Conservation (phyloP, 169 alveolate species). For the Plasmodium gaboni region DNA sequence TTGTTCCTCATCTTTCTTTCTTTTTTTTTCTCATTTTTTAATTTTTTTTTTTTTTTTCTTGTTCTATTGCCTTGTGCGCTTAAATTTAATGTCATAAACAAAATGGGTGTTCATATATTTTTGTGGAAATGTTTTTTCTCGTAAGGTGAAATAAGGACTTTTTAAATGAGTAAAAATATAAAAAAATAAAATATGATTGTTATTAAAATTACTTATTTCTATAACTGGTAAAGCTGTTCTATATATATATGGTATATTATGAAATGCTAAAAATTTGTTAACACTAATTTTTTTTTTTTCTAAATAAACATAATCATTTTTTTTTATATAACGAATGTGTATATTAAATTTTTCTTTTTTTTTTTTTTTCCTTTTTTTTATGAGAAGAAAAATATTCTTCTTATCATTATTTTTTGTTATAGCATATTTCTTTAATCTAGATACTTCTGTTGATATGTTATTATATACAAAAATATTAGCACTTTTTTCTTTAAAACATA, state of each 20-base stretch:
- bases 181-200: constrained; percentile 38
- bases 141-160: constrained; percentile 21
- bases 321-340: constrained; percentile 59
- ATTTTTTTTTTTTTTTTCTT: no score
- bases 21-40: no score
- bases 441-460: constrained; percentile 26
- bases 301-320: constrained; percentile 19
- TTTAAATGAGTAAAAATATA: constrained; percentile 35
- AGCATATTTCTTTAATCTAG: constrained; percentile 17
- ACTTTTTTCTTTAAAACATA: constrained; percentile 8
- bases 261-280: constrained; percentile 33
- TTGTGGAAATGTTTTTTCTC: not conserved
- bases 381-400: constrained; percentile 22
- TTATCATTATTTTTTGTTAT: not conserved
- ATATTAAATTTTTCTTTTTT: constrained; percentile 60
- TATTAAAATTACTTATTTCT: constrained; percentile 33
- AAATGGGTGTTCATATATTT: constrained; percentile 5
- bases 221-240: constrained; percentile 41
- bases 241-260: constrained; percentile 44
- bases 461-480: constrained; percentile 26
- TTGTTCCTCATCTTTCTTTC: no score
- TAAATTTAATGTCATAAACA: constrained; percentile 24
- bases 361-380: constrained; percentile 59
- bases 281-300: constrained; percentile 46
- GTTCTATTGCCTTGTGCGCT: no score